A percentile compares a stretch with the other conserved stretches of the same genome.
Evolutionary conservation across 2,329 filamentous ascomycete species (phyloP).

Genomic region (Aspergillus ochraceus): DNA sequence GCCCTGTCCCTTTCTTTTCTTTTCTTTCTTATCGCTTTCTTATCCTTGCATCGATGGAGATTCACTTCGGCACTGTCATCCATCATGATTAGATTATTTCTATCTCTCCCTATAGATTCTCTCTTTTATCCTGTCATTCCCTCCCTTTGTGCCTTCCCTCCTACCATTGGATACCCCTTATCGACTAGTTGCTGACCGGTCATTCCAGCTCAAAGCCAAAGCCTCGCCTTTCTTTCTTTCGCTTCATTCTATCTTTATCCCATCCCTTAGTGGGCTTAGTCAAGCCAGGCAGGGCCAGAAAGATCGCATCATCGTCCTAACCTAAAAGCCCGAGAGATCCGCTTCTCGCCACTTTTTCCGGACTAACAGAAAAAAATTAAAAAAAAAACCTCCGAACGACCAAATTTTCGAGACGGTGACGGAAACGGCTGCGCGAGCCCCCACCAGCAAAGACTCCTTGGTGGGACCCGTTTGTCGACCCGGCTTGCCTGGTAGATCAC

Average conservation of each 20-base stretch:
- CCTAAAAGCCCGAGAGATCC: conserved; percentile 1
- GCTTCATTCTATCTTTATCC: conserved; percentile 1
- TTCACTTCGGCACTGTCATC: no score
- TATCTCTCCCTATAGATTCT: no score
- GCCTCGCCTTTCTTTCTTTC: neutral
- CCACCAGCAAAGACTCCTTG: conserved; percentile 10
- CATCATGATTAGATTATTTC: no score
- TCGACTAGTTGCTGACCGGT: neutral
- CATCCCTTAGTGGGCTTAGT: conserved; percentile 1
- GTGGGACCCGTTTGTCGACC: conserved; percentile 43
- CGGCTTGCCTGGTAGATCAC: conserved; percentile 44
- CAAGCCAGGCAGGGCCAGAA: neutral
- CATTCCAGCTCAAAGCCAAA: neutral
- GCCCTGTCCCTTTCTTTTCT: neutral
- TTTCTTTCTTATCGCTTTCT: neutral
- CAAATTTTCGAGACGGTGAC: conserved; percentile 17
- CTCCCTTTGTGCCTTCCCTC: neutral
- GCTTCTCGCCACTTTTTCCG: conserved; percentile 21
- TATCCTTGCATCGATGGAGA: no score
- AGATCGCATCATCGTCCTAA: conserved; percentile 8
- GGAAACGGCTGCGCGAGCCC: conserved; percentile 30
- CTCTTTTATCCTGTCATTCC: no score
- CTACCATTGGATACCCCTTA: neutral
- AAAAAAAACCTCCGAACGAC: conserved; percentile 6
- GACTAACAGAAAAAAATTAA: neutral